Base-by-base conservation (phyloP, 441 rosid species). In the Croton setiger region DNA sequence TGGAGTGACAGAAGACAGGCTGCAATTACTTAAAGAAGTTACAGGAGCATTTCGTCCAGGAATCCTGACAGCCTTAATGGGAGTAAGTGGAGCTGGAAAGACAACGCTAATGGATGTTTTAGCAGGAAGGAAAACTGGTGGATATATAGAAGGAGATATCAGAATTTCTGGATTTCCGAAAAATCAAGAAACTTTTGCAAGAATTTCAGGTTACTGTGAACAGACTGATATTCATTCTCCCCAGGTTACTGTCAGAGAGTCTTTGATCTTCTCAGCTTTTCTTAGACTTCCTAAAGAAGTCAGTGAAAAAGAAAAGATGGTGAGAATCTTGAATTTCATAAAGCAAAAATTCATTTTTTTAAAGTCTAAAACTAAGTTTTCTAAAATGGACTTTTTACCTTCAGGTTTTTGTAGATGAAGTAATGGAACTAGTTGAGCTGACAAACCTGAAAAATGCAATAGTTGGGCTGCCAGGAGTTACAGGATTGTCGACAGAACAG, bases 71-170 rank as follows among this genome's bases (percentile, higher is more conserved):
- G 97, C 98, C 53, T 60, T 92, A 18, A 86, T 92, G 93, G 97
- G 98, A 60, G 92, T 87, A 15, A 88, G 97, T 70, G 98, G 98
- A 69, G 97, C 98, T 15, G 93, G 98, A 59, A 92, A 92, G 82
- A 92, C 98, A 0, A 92, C 96, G 7, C 69, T 92, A 75, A 88
- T 92, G 97, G 97, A 92, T 79, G 97, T 92, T 78, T 77, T 92
- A 44, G 93, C 96, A 0, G 97, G 98, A 55, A 75, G 97, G 72
- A 92, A 92, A 67, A 90, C 97, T 0, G 87, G 92, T 54, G 97
- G 97, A 54, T 86, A 88, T 71, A 81, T 88, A 5, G 96, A 90
- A 61, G 98, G 98, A 37, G 76, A 73, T 20, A 79, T 90, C 23
- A 80, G 80, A 82, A 90, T 92, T 60, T 88, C 91, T 0, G 96